Evolutionary conservation across 306 rosid species (phyloP), one percentile per base, ranked within the genome.

Genomic region (Cicer pinnatifidum): DNA sequence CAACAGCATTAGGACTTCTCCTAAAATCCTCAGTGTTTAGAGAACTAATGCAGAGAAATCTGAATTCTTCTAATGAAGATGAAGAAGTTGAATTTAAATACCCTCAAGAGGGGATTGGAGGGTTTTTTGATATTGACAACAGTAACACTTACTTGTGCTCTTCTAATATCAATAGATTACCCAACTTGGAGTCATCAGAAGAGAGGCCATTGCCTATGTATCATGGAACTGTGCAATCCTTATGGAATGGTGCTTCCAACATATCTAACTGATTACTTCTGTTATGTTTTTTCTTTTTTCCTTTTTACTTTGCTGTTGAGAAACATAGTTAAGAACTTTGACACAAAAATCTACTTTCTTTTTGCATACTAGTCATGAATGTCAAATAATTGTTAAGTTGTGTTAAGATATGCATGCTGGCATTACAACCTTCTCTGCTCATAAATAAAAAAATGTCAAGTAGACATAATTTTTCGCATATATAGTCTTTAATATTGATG

Each of bases 1-100:
- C 92, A 16, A 77, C 90, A 13, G 93, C 97, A 28, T 84, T 90
- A 20, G 91, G 97, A 72, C 88, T 92, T 79, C 92, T 92, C 71
- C 81, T 92, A 6, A 88, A 86, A 62, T 92, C 97, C 9, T 83
- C 97, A 23, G 73, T 90, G 35, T 90, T 87, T 63, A 88, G 83
- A 86, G 89, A 92, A 41, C 82, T 89, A 37, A 72, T 85, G 72
- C 87, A 90, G 77, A 88, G 85, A 80, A 90, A 87, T 54, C 50
- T 81, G 43, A 85, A 86, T 17, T 43, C 68, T 7, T 70, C 79
- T 17, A 62, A 17, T 8, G 84, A 76, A 12, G 86, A 71, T 3
- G 65, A 72, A 67, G 86, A 79, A 78, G 73, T 62, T 59, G 90
- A 79, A 19, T 20, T 40, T 17, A 85, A 76, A 57, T 80, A 56